Evolutionary conservation across 768 basidiomycete species (phyloP), one percentile per base, ranked within the genome.

Genomic region (Amanita polypyramis): DNA sequence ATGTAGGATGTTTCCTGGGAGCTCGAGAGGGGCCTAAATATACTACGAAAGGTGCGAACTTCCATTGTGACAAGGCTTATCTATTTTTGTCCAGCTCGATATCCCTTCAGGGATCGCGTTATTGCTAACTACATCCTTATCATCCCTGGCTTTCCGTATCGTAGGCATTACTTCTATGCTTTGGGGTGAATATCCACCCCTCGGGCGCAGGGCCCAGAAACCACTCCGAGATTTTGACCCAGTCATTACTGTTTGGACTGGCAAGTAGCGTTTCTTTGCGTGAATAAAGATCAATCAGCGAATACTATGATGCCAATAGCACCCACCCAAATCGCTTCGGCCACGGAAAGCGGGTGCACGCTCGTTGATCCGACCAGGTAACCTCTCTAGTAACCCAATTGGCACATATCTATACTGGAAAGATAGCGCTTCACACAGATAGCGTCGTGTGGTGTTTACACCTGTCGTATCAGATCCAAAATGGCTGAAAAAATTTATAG

Each of bases 401-500:
- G 96, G 96, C 40, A 97, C 70, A 60, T 99, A 99, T 38, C 96
- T 89, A 62, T 95, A 85, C 58, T 93, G 90, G 74, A 98, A 99
- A 0, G 92, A 95, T 2, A 99, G 72, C 0, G 91, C 83, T 66
- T 98, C 96, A 61, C 90, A 94, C 10, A 98, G 78, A 67, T 94
- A 99, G 48, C 96, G 76, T 20, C 96, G 77, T 0, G 93, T 85
- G 8, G 86, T 82, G 66, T 94, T 94, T 42, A 98, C 76, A 1
- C 96, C 96, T 0, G 82, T 74, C 0, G 88, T 92, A 59, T 92
- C 89, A 17, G 87, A 79, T 6, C 89, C 89, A 57, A 89, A 91
- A 60, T 90, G 86, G 55, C 83, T 85, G 53, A 25, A 36, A n/a
- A 37, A 45, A 27, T 19, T 34, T 44, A 14, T 53, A 40, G 14